phyloP scores from a whole-genome alignment of 257 asterid genomes.

The Capsicum pubescens region DNA sequence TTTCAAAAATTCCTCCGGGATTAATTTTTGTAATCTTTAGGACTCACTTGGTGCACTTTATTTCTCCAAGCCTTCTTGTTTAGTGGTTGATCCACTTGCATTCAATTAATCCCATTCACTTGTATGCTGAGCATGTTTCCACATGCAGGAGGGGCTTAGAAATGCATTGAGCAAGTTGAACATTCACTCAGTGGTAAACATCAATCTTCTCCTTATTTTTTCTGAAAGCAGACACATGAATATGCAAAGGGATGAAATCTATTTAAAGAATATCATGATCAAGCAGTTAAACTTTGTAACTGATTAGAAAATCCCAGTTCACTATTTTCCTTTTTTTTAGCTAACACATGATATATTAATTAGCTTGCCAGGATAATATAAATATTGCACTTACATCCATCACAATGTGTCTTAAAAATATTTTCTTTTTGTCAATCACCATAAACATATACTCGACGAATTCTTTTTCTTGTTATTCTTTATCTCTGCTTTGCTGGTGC shows the following conservation, averaged over 20 bases:
- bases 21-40: neutral
- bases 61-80: neutral
- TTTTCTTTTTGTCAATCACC: neutral
- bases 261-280: neutral
- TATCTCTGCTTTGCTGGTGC: neutral
- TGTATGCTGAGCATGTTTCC: slow-evolving; percentile 27
- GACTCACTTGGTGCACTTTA: neutral
- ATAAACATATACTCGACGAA: neutral
- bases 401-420: neutral
- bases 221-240: neutral
- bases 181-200: slow-evolving; percentile 74
- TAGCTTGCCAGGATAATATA: neutral
- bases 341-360: neutral
- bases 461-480: neutral
- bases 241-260: neutral
- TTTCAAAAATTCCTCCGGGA: neutral
- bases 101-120: neutral
- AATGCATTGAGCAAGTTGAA: slow-evolving; percentile 64
- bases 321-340: neutral
- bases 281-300: neutral
- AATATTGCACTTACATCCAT: neutral
- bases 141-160: slow-evolving; percentile 77
- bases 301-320: neutral
- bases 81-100: neutral
- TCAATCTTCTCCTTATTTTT: slow-evolving; percentile 22